Conservation (phyloP, 495 filamentous ascomycete genomes). For the Talaromyces trachyspermus region DNA sequence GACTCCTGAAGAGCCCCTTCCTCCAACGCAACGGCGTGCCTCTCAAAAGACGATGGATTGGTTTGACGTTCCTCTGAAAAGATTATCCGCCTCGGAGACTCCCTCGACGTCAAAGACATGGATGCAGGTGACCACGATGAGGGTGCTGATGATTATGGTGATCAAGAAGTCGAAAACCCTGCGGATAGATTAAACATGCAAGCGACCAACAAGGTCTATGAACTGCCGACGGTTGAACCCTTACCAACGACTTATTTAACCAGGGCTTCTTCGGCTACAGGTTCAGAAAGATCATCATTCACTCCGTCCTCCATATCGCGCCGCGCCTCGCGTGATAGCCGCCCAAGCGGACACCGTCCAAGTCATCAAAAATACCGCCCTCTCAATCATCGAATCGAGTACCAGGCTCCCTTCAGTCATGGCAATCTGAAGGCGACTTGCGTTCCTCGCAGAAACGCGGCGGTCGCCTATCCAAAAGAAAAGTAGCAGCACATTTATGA, state of each 20-base stretch:
- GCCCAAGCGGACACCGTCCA: background rate
- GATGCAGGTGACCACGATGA: constrained; percentile 1
- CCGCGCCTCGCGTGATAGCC: background rate
- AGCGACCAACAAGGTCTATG: no score
- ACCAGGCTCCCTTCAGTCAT: constrained; percentile 12
- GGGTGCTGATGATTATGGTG: no score
- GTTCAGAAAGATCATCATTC: background rate
- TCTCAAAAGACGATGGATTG: constrained; percentile 3
- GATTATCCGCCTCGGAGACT: background rate
- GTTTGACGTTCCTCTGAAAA: constrained; percentile 9
- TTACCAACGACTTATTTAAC: background rate
- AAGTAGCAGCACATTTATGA: constrained; percentile 37
- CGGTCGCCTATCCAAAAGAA: constrained; percentile 30
- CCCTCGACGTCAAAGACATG: background rate
- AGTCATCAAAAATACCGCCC: background rate
- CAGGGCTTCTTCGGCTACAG: background rate
- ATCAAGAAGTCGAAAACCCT: no score
- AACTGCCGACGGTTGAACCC: background rate
- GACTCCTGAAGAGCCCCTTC: background rate
- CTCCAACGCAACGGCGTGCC: background rate
- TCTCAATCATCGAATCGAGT: constrained; percentile 4
- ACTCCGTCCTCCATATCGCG: background rate
- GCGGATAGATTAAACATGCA: no score
- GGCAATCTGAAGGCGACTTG: constrained; percentile 12
- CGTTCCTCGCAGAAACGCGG: constrained; percentile 11